A percentile compares a stretch with the other conserved stretches of the same genome.
These are phyloP conservation scores for Alternaria rosae DNA, from an alignment of 2,329 filamentous ascomycete species.

Conservation along the genomic window DNA sequence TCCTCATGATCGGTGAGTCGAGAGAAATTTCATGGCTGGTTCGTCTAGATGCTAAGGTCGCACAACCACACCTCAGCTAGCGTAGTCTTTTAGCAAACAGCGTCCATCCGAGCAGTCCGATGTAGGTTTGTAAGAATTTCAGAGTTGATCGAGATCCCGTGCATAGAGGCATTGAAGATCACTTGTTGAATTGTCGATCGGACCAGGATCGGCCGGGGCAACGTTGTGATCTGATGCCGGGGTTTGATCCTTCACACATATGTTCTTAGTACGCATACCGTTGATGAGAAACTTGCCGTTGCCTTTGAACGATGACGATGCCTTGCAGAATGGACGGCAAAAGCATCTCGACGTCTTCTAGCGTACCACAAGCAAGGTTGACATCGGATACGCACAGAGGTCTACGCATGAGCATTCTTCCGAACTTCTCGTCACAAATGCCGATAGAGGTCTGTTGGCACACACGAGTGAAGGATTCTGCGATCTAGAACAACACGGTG, in stretches of 20 bases:
- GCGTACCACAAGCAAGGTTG: neutral
- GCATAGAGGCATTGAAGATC: constrained; percentile 8
- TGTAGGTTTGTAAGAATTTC: constrained; percentile 80
- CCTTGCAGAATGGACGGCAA: constrained; percentile 2
- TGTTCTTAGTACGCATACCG: neutral
- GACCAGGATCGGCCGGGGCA: constrained; percentile 3
- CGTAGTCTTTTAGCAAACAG: constrained; percentile 70
- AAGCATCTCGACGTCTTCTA: constrained; percentile 1
- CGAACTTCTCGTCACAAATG: neutral
- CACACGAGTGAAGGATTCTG: neutral
- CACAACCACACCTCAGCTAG: constrained; percentile 79
- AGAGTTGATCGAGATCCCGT: constrained; percentile 14
- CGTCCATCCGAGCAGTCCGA: constrained; percentile 52
- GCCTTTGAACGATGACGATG: neutral
- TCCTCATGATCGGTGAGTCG: neutral
- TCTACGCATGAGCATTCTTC: neutral
- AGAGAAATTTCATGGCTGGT: neutral
- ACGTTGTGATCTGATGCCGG: neutral
- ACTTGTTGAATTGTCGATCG: constrained; percentile 2
- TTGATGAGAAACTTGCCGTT: neutral
- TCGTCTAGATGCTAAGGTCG: constrained; percentile 67
- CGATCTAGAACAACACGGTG: neutral
- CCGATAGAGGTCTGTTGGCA: neutral
- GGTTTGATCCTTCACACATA: neutral
- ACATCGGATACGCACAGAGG: neutral